Evolutionary conservation across 352 stramenopile species (phyloP), one percentile per base, ranked within the genome.

Genomic region (Aphanomyces invadans): DNA sequence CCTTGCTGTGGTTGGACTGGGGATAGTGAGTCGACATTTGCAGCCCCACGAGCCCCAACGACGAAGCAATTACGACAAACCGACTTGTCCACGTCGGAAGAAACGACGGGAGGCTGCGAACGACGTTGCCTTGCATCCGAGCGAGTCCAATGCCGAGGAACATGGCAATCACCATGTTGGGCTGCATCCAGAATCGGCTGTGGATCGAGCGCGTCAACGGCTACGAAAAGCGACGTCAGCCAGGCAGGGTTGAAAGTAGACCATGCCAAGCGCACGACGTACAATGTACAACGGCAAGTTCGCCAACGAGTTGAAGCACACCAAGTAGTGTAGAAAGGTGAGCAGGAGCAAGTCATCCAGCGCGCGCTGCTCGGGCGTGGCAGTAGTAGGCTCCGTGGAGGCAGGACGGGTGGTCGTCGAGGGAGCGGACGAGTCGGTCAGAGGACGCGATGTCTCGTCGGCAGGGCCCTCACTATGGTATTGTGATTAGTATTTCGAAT

Each of bases 271-370:
- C n/a, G n/a, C 42, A 92, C 73, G n/a, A 77, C 85, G 61, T 74
- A 92, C 21, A 90, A 71, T 74, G 17, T 73, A 69, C 21, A 95
- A 68, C 11, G 84, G 84, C 45, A 95, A 65, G 68, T 95, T 95
- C 19, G 78, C 73, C 0, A 95, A 63, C 7, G 72, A 71, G 70
- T 93, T 81, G 68, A 95, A 95, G 5, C 89, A 70, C 15, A 74
- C 44, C 26, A 92, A 54, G 66, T 95, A 95, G 51, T 91, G 83
- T 7, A 74, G 17, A 0, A 88, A 48, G 7, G 73, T 59, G 10
- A 69, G 69, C 10, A 83, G 3, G 9, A 92, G 70, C 17, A 74
- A 42, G 26, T 64, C 55, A 31, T 64, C 55, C 4, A 53, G n/a
- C 36, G 55, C 19, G 5, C 38, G 36, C 52, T 64, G 55, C 39